phyloP scores from a whole-genome alignment of 2,329 filamentous ascomycete genomes.

The Diplodia seriata region DNA sequence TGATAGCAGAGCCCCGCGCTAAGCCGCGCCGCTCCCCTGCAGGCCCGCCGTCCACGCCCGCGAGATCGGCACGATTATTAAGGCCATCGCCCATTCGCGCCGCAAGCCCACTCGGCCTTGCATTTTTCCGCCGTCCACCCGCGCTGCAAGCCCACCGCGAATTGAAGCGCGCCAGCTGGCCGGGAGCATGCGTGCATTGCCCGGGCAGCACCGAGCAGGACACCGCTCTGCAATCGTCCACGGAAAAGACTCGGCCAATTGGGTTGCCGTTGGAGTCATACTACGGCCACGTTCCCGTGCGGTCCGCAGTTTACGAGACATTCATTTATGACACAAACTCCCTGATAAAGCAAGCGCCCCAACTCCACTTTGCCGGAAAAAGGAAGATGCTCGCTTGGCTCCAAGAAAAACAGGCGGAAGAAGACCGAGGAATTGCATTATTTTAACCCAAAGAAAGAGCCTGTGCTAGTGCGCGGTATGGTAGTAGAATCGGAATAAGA shows the following conservation, averaged over 20 bases:
- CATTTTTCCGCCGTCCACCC: slow-evolving; percentile 1
- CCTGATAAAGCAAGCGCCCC: slow-evolving; percentile 12
- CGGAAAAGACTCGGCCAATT: slow-evolving; percentile 11
- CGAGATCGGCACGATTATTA: slow-evolving; percentile 28
- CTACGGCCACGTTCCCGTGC: slow-evolving; percentile 5
- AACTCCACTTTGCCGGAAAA: slow-evolving; percentile 15
- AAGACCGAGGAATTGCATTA: slow-evolving; percentile 26
- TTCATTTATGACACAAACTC: slow-evolving; percentile 22
- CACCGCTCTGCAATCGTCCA: neutral
- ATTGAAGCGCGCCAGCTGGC: slow-evolving; percentile 18
- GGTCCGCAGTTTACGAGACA: slow-evolving; percentile 15
- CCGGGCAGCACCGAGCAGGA: neutral
- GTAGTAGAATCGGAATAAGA: slow-evolving; percentile 25
- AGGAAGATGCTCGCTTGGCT: neutral
- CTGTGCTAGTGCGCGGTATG: slow-evolving; percentile 28
- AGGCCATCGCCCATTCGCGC: neutral
- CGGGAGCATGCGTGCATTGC: neutral
- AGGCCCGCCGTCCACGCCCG: neutral
- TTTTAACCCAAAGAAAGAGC: slow-evolving; percentile 30
- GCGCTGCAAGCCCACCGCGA: neutral
- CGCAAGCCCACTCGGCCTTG: neutral
- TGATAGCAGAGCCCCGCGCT: slow-evolving; percentile 30
- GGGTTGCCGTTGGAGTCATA: neutral
- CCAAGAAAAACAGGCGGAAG: neutral
- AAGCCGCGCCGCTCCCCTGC: slow-evolving; percentile 2